A percentile compares a stretch with the other conserved stretches of the same genome.
Evolutionary conservation across 495 filamentous ascomycete genomes (phyloP).

Genomic region (Trichocladium antarcticum): DNA sequence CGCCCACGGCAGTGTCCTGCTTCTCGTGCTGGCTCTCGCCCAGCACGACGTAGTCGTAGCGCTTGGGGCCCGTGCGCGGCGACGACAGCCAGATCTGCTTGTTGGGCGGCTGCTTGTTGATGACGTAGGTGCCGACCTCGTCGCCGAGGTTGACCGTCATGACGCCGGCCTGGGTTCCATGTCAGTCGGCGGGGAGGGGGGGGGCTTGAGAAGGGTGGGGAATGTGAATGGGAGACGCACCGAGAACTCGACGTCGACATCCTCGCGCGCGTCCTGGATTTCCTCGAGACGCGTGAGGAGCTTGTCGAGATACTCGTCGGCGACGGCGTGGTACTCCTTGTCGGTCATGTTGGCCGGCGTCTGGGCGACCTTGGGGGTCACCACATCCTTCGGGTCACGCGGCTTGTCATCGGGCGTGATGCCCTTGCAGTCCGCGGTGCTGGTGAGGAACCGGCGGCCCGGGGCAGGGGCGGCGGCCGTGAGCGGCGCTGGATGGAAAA

Average conservation of each 20-base stretch:
- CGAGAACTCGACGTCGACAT: constrained; percentile 56
- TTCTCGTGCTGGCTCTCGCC: constrained; percentile 64
- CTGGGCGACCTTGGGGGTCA: constrained; percentile 12
- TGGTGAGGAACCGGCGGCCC: constrained; percentile 13
- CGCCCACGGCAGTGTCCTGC: constrained; percentile 52
- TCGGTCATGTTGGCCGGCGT: constrained; percentile 29
- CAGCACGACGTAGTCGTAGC: constrained; percentile 71
- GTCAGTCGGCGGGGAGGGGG: background rate
- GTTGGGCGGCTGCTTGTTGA: constrained; percentile 97
- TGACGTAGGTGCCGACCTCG: constrained; percentile 64
- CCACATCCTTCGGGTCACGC: constrained; percentile 11
- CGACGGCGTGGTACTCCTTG: constrained; percentile 36
- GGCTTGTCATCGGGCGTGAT: constrained; percentile 27
- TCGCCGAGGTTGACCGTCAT: constrained; percentile 55
- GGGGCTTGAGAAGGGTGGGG: constrained; percentile 16
- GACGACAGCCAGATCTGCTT: constrained; percentile 96
- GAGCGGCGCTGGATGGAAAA: background rate
- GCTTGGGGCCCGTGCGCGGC: constrained; percentile 82
- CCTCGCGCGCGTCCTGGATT: constrained; percentile 48
- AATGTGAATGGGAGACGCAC: constrained; percentile 30
- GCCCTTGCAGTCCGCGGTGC: constrained; percentile 11
- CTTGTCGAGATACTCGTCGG: constrained; percentile 44
- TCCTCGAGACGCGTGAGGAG: constrained; percentile 55
- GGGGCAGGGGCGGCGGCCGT: background rate
- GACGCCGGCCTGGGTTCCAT: constrained; percentile 58